Evolutionary conservation across 345 rosid genomes (phyloP).

Genomic region (Pistacia integerrima): DNA sequence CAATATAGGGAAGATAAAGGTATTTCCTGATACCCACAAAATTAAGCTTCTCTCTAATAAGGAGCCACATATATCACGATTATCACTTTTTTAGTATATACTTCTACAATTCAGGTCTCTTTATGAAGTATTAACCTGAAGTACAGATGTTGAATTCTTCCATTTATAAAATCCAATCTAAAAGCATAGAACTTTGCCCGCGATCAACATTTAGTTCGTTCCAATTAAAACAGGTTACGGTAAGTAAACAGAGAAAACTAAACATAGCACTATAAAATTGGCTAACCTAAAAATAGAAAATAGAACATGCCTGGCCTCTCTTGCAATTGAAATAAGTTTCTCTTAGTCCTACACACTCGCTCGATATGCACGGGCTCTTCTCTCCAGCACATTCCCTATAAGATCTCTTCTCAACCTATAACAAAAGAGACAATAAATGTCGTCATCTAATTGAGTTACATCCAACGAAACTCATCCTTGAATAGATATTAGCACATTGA

Average conservation of each 20-base stretch:
- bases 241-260: not conserved
- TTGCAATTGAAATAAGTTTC: conserved; percentile 99
- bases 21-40: too few species aligned
- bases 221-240: not conserved
- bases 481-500: not conserved
- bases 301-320: conserved; percentile 80
- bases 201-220: not conserved
- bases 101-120: not conserved
- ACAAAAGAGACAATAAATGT: not conserved
- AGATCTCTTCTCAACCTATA: conserved; percentile 74
- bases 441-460: not conserved
- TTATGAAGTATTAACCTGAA: not conserved
- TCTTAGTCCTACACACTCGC: conserved; percentile 90
- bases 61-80: not conserved
- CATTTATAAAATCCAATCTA: not conserved
- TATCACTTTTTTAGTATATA: not conserved
- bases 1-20: too few species aligned
- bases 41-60: not conserved
- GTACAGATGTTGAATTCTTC: not conserved
- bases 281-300: not conserved
- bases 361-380: conserved; percentile 76
- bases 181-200: not conserved
- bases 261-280: not conserved
- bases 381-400: conserved; percentile 86
- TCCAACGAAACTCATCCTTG: not conserved